Conservation (phyloP, 2,329 filamentous ascomycete genomes). For the Drechslerella coelobrocha region DNA sequence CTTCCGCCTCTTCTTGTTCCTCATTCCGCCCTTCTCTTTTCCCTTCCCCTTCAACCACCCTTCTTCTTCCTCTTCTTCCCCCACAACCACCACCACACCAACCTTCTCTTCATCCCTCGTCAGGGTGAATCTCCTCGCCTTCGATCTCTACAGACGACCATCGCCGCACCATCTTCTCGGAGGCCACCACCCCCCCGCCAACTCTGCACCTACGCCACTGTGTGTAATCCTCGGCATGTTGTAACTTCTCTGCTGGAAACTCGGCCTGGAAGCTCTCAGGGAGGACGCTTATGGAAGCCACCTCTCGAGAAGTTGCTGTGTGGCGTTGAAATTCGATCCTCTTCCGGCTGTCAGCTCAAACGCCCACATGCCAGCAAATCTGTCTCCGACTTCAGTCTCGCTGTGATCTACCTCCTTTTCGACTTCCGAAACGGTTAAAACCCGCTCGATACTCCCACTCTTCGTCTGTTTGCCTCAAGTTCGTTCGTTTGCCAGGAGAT, state of each 20-base stretch:
- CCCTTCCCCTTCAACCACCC: slow-evolving; percentile 22
- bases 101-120: slow-evolving; percentile 9
- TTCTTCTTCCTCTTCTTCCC: too few species aligned
- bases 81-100: slow-evolving; percentile 10
- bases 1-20: slow-evolving; percentile 13
- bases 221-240: too few species aligned
- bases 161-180: slow-evolving; percentile 2
- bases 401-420: slow-evolving; percentile 43
- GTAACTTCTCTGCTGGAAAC: slow-evolving; percentile 3
- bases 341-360: slow-evolving; percentile 40
- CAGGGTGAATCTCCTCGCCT: neutral
- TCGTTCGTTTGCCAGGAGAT: slow-evolving; percentile 30
- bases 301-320: slow-evolving; percentile 29
- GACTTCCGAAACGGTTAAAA: slow-evolving; percentile 13
- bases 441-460: slow-evolving; percentile 37
- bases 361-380: slow-evolving; percentile 22
- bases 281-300: slow-evolving; percentile 22
- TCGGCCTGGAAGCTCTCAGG: slow-evolving; percentile 23
- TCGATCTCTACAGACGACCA: neutral
- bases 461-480: slow-evolving; percentile 35
- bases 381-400: slow-evolving; percentile 28
- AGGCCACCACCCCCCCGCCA: too few species aligned
- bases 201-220: too few species aligned
- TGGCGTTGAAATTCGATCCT: slow-evolving; percentile 43
- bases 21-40: slow-evolving; percentile 7